Evolutionary conservation across 2,329 filamentous ascomycete species (phyloP).

Genomic region (Hypoxylon rubiginosum): DNA sequence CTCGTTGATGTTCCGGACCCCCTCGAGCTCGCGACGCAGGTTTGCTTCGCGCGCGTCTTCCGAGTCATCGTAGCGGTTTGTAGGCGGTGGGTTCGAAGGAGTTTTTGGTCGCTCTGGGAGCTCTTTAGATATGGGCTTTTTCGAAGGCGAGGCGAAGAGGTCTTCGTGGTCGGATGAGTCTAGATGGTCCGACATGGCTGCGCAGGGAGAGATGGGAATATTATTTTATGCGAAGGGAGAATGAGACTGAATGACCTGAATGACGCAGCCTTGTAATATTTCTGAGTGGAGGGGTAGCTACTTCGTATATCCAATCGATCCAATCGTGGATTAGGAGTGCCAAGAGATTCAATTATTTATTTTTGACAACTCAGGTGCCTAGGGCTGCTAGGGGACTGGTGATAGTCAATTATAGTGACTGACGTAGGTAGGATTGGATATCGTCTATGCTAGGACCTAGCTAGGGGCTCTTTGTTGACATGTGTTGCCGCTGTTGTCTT

Average conservation of each 20-base stretch:
- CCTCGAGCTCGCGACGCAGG: constrained; percentile 83
- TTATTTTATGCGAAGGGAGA: constrained; percentile 4
- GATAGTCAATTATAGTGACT: constrained; percentile 12
- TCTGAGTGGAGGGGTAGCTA: constrained; percentile 38
- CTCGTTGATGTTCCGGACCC: constrained; percentile 86
- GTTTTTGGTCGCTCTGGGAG: constrained; percentile 63
- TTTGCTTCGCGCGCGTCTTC: constrained; percentile 79
- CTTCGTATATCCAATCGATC: too few relatives aligned
- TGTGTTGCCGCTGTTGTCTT: constrained; percentile 20
- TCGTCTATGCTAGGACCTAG: constrained; percentile 16
- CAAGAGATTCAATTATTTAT: constrained; percentile 21
- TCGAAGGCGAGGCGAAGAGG: constrained; percentile 61
- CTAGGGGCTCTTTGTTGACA: constrained; percentile 39
- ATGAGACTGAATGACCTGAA: constrained; percentile 5
- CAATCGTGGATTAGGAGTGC: not conserved
- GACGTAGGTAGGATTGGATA: constrained; percentile 7
- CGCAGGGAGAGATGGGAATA: not conserved
- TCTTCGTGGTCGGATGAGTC: constrained; percentile 64
- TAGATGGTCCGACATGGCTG: constrained; percentile 60
- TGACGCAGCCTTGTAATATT: constrained; percentile 2
- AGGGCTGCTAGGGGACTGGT: too few relatives aligned
- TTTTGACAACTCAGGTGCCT: too few relatives aligned
- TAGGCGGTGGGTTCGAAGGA: constrained; percentile 58
- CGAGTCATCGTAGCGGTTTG: constrained; percentile 57
- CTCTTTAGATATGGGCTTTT: constrained; percentile 50